A percentile compares a stretch with the other conserved stretches of the same genome.
Conservation (phyloP, 176 grass and related monocot genomes). For the Hordeum vulgare region DNA sequence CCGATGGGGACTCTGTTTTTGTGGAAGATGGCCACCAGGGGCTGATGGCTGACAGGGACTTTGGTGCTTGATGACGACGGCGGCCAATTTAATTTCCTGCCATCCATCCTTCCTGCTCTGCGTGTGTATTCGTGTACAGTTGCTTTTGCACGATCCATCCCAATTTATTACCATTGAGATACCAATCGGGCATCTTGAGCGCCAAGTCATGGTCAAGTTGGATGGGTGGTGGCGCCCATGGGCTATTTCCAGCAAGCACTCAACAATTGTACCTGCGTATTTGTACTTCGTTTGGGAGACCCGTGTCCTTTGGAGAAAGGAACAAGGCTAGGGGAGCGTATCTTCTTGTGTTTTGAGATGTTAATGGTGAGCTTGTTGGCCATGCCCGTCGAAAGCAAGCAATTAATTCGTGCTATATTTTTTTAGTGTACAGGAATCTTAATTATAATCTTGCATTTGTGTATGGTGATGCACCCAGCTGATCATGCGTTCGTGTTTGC, state of each 20-base stretch:
- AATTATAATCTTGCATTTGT: too few species aligned
- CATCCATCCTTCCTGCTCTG: not conserved
- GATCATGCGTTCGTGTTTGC: too few species aligned
- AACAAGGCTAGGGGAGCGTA: not conserved
- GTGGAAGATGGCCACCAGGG: constrained; percentile 6
- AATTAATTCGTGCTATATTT: not conserved
- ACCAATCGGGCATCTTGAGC: constrained; percentile 9
- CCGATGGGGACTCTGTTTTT: constrained; percentile 26
- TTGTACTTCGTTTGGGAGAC: not conserved
- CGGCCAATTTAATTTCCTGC: not conserved
- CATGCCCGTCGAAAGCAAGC: not conserved
- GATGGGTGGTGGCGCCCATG: not conserved
- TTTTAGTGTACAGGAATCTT: too few species aligned
- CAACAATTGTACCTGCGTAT: constrained; percentile 1
- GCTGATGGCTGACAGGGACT: not conserved
- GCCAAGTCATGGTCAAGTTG: constrained; percentile 22
- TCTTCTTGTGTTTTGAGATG: not conserved
- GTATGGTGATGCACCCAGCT: too few species aligned
- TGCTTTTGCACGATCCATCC: not conserved
- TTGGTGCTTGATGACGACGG: constrained; percentile 28
- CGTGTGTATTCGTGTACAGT: not conserved
- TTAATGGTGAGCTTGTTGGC: not conserved
- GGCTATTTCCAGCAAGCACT: constrained; percentile 12
- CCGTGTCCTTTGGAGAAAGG: not conserved
- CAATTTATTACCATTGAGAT: constrained; percentile 13